Percentiles rank a stretch among this genome's conserved stretches.
These are phyloP conservation scores for Lachnellula subtilissima DNA, from an alignment of 2,329 filamentous ascomycete species.

Conservation along the genomic window DNA sequence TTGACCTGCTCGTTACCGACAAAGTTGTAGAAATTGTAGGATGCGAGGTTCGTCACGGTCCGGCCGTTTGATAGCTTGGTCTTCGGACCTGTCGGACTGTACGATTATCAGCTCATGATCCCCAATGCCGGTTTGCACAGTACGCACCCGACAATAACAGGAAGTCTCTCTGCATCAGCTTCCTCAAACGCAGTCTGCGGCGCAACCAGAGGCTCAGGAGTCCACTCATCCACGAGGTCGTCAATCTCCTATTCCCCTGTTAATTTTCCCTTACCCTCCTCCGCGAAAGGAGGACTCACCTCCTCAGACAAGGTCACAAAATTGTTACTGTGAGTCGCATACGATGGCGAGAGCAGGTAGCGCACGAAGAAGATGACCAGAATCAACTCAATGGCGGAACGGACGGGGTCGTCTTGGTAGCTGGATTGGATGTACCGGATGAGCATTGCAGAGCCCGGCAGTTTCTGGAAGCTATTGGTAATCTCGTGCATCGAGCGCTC, in stretches of 20 bases:
- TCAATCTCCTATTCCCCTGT: conserved; percentile 68
- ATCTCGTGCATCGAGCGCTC: conserved; percentile 48
- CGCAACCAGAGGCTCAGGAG: conserved; percentile 82
- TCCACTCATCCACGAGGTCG: conserved; percentile 94
- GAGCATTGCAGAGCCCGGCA: conserved; percentile 91
- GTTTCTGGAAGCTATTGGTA: conserved; percentile 71
- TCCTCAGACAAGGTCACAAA: conserved; percentile 87
- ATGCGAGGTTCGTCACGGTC: conserved; percentile 88
- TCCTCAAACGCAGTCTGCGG: conserved; percentile 71
- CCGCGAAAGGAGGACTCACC: conserved; percentile 32
- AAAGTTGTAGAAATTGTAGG: conserved; percentile 98
- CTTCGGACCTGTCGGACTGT: conserved; percentile 81
- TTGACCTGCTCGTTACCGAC: conserved; percentile 88
- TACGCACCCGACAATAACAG: conserved; percentile 78
- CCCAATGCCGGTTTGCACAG: not conserved
- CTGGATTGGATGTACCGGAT: conserved; percentile 94
- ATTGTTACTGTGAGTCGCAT: conserved; percentile 85
- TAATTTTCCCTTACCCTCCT: conserved; percentile 2
- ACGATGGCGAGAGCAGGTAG: conserved; percentile 86
- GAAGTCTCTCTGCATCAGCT: conserved; percentile 75
- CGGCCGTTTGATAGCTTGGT: conserved; percentile 83
- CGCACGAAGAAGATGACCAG: conserved; percentile 93
- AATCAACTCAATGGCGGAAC: conserved; percentile 88
- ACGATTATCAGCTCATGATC: conserved; percentile 5
- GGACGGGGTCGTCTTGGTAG: conserved; percentile 94